A percentile compares a stretch with the other conserved stretches of the same genome.
These are phyloP conservation scores for Salix udensis DNA, from an alignment of 345 rosid genomes.

Conservation along the genomic window DNA sequence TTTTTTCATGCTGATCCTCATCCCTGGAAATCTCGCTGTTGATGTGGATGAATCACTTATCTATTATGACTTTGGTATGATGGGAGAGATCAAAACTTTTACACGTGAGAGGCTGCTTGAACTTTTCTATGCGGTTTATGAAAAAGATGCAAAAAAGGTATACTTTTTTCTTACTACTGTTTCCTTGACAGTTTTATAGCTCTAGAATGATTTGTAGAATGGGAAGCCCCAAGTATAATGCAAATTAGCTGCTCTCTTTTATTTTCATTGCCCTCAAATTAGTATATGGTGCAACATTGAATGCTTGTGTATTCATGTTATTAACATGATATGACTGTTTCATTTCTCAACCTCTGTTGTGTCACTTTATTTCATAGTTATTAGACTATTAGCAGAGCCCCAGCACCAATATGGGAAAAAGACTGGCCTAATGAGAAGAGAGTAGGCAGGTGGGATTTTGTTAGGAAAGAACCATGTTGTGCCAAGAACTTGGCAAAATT, in stretches of 20 bases:
- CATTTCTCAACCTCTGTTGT: not conserved
- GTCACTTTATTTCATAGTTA: not conserved
- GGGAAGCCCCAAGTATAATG: too few relatives aligned
- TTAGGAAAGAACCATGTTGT: too few relatives aligned
- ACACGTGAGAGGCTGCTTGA: conserved; percentile 81
- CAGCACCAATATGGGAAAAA: not conserved
- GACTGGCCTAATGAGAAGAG: too few relatives aligned
- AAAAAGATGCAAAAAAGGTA: conserved; percentile 94
- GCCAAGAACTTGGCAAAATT: too few relatives aligned
- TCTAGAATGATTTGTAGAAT: not conserved
- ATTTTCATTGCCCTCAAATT: too few relatives aligned
- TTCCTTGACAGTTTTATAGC: not conserved
- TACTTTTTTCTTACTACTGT: conserved; percentile 10
- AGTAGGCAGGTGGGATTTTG: not conserved
- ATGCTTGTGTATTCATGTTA: not conserved
- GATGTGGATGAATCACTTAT: conserved; percentile 78
- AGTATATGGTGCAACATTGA: not conserved
- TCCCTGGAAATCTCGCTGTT: conserved; percentile 92
- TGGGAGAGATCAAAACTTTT: conserved; percentile 94
- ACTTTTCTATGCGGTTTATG: conserved; percentile 86
- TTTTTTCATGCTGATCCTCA: conserved; percentile 99
- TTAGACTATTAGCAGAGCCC: not conserved
- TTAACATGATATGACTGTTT: not conserved
- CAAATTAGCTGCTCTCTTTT: too few relatives aligned
- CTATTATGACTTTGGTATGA: conserved; percentile 97